Base-by-base conservation (phyloP, 768 basidiomycete species). In the Cystofilobasidium bisporidii region DNA sequence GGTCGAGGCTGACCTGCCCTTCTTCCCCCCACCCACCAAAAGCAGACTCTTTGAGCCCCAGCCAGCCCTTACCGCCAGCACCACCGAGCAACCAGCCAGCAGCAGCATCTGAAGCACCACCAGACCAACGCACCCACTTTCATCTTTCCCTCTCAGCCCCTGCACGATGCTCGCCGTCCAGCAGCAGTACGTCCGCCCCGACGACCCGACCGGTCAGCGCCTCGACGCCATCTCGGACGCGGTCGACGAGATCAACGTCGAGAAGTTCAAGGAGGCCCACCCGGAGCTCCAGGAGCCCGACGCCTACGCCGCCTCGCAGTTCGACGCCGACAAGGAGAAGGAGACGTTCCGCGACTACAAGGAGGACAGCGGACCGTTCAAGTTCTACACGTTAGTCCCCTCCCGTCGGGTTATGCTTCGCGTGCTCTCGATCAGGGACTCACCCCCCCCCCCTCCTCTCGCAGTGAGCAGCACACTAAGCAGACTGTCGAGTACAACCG, bases 401-500 rank as follows among this genome's bases (percentile, higher is more conserved):
- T 17, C 45, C 47, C 59, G 32, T n/a, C 30, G 45, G 17, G 30
- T 12, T 47, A 20, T 11, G 3, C 43, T 28, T 59, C 24, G 40
- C 17, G 32, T 56, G 41, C 28, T 5, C 3, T 2, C 50, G 18
- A 18, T 48, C 17, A 41, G 32, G 14, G 26, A 3, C 22, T 33
- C 57, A 10, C 56, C 40, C 20, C 57, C 30, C 33, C 26, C 9
- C 22, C 41, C 45, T 60, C 30, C 8, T 20, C 53, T 69, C 20
- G 38, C 57, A 63, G 56, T n/a, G 74, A 76, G 64, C 75, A 76
- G 62, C 75, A 76, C 71, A 60, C 62, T 36, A 93, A 91, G 72
- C 91, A 93, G 77, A 93, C 91, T 0, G 82, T 92, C 3, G 87
- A 81, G 26, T 93, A 84, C 81, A 93, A 93, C 75, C 81, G 91